Base-by-base conservation (phyloP, 2,329 filamentous ascomycete genomes). In the Apiospora sp. region DNA sequence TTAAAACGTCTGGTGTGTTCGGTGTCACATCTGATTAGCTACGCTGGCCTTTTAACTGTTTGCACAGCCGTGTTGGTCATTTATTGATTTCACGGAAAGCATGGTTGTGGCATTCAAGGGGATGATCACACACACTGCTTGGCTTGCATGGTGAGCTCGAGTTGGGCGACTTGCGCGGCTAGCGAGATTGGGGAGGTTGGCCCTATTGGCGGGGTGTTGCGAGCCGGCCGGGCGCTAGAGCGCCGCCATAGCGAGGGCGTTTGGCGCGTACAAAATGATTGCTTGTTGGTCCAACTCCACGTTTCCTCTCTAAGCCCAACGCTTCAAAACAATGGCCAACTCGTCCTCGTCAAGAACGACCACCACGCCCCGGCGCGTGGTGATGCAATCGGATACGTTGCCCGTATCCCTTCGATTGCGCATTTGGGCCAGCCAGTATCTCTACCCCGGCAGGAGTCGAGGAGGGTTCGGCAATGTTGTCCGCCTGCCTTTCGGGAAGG, bases 351-450 rank as follows among this genome's bases (percentile, higher is more conserved):
- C 10, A 27, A 51, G 7, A 51, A 24, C 7, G 24, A 24, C n/a
- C 49, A 51, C 1, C 49, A 27, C n/a, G n/a, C 49, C 49, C n/a
- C 49, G 49, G 49, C n/a, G 12, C 49, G n/a, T 51, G n/a, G n/a
- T 51, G 49, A 51, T 51, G 49, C n/a, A 51, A 51, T 51, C 49
- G 13, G 49, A 49, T 22, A 49, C 48, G 48, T 49, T 49, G 48
- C 48, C 48, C 48, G 48, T 49, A 24, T 49, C 48, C 48, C 48
- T 49, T 14, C 49, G 49, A 27, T 51, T 51, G 49, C 22, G 49
- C 49, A 51, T 51, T 13, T 51, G 49, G 49, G 49, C 49, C 49
- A 51, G 49, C 49, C 49, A 51, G 49, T 51, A 27, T 27, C n/a
- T 51, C 49, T 51, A 51, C 49, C 49, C 49, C 24, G 49, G 49